phyloP scores from a whole-genome alignment of 768 basidiomycete species.

The Agaricus sinodeliciosus region DNA sequence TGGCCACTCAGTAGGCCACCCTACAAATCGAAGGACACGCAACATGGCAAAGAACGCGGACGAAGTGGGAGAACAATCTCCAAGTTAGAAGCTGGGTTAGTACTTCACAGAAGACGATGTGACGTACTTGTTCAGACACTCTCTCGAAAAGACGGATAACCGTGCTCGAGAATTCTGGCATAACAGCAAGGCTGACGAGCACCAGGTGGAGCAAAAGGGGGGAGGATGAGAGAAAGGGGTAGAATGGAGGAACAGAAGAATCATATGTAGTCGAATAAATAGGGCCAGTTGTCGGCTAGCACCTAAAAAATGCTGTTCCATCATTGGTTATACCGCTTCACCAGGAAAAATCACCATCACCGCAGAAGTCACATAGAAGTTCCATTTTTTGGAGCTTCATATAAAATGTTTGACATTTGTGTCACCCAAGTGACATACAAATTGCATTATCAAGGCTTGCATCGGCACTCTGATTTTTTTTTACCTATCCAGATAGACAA shows the following conservation, averaged over 20 bases:
- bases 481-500: no score
- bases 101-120: background rate
- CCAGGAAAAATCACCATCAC: no score
- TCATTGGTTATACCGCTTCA: no score
- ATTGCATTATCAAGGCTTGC: no score
- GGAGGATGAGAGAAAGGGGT: background rate
- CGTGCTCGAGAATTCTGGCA: slow-evolving; percentile 34
- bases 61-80: slow-evolving; percentile 1
- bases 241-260: background rate
- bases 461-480: no score
- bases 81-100: background rate
- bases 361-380: no score
- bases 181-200: slow-evolving; percentile 8
- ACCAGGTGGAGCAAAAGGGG: background rate
- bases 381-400: no score
- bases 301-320: no score
- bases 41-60: background rate
- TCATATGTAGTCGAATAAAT: background rate
- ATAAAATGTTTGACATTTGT: no score
- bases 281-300: background rate
- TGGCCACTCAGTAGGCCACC: slow-evolving; percentile 72
- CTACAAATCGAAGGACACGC: slow-evolving; percentile 23
- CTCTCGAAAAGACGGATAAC: slow-evolving; percentile 31
- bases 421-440: no score
- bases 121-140: slow-evolving; percentile 33